These are phyloP conservation scores for Aspergillus olivimuriae DNA, from an alignment of 495 filamentous ascomycete genomes.

Conservation along the genomic window DNA sequence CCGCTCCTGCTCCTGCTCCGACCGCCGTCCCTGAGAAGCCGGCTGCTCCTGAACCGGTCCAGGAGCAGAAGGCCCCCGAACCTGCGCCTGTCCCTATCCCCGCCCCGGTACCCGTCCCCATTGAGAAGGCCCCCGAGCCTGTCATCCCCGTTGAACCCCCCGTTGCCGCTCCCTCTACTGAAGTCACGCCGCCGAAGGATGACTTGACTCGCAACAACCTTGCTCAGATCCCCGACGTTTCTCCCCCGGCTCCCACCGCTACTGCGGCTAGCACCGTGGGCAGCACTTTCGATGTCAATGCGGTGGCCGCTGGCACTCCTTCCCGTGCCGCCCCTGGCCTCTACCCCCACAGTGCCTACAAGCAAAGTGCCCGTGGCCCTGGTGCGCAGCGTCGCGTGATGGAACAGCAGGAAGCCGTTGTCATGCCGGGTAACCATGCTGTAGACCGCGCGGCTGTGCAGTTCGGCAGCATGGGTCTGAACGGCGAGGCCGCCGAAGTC, in stretches of 20 bases:
- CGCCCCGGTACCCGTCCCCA: constrained; percentile 21
- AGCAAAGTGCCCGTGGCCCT: constrained; percentile 67
- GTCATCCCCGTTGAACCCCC: constrained; percentile 18
- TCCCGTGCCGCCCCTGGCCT: constrained; percentile 56
- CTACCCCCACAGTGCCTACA: constrained; percentile 68
- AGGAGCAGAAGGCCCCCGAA: constrained; percentile 8
- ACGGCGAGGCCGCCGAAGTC: constrained; percentile 62
- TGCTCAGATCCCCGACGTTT: constrained; percentile 77
- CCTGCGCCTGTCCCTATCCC: constrained; percentile 11
- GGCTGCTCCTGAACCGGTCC: constrained; percentile 9
- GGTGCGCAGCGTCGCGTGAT: constrained; percentile 76
- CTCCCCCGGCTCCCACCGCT: constrained; percentile 63
- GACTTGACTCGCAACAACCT: constrained; percentile 88
- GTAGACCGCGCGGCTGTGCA: constrained; percentile 93
- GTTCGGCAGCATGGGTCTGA: constrained; percentile 92
- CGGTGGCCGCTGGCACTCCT: constrained; percentile 49
- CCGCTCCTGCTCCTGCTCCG: constrained; percentile 69
- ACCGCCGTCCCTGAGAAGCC: constrained; percentile 34
- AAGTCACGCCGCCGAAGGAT: constrained; percentile 65
- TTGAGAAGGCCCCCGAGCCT: constrained; percentile 23
- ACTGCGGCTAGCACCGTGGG: constrained; percentile 89
- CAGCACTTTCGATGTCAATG: constrained; percentile 65
- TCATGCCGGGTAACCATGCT: constrained; percentile 98
- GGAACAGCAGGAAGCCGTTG: constrained; percentile 93
- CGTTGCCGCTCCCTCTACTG: constrained; percentile 39